Base-by-base conservation (phyloP, 2,329 filamentous ascomycete genomes). In the Leptographium galeiforme region DNA sequence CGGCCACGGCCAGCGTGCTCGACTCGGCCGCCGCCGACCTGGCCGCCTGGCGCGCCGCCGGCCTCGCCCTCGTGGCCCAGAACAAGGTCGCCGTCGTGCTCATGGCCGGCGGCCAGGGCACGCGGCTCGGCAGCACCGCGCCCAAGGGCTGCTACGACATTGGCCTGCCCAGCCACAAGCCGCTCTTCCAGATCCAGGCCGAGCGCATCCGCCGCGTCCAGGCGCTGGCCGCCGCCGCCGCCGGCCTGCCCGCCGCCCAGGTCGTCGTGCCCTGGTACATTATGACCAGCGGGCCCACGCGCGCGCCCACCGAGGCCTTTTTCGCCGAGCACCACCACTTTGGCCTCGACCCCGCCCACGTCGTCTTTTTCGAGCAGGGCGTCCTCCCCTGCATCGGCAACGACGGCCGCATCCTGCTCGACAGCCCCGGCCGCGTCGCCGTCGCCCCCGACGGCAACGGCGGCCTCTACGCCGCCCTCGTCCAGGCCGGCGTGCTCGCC, bases 131-230 rank as follows among this genome's bases (percentile, higher is more conserved):
- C 61, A 96, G 89, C 75, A 93, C 89, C 54, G 91, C 85, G 18
- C 93, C 93, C 61, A 98, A 98, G 76, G 93, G 93, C 54, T 97
- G 91, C 78, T 98, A 87, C 71, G 85, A 98, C 66, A 97, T 98
- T 68, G 89, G 89, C 18, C 79, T 98, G 54, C 89, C 91, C 36
- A 95, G 89, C 61, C 73, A 85, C 66, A 98, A 98, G 76, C 89
- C 89, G 16, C 79, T 98, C 56, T 98, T 98, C 78, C 90, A 97
- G 75, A 87, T 98, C 62, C 93, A 98, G 71, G 93, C 87, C 46
- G 90, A 98, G 79, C 79, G 93, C 53, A 97, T 98, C 65, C 77
- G 77, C 63, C 94, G 89, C 73, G 72, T 95, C 10, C 87, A 97
- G 72, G 72, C 82, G 63, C 74, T 97, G 59, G 90, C 91, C 45